A percentile compares a stretch with the other conserved stretches of the same genome.
phyloP scores from a whole-genome alignment of 768 basidiomycete species.

The Leccinum boreale region DNA sequence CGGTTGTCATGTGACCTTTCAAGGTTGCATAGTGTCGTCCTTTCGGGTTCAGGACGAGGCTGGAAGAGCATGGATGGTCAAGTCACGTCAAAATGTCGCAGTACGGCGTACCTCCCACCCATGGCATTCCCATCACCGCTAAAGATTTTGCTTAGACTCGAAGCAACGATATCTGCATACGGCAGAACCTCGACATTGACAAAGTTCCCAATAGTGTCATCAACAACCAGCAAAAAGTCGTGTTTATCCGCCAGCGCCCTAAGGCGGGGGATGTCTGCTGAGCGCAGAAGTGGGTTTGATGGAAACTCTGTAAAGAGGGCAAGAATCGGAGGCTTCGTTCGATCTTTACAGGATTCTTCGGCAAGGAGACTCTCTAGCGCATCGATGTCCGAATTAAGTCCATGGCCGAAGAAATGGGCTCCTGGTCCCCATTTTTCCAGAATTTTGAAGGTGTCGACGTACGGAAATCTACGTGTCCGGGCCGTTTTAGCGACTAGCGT shows the following conservation, averaged over 20 bases:
- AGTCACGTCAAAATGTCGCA: not conserved
- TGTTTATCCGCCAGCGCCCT: conserved; percentile 82
- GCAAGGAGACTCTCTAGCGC: conserved; percentile 63
- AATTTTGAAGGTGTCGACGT: conserved; percentile 92
- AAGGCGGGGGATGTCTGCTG: conserved; percentile 71
- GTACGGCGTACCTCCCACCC: conserved; percentile 81
- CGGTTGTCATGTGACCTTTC: conserved; percentile 51
- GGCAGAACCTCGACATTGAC: conserved; percentile 88
- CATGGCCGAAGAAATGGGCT: conserved; percentile 82
- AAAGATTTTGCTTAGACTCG: conserved; percentile 92
- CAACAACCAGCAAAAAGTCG: conserved; percentile 83
- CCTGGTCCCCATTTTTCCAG: conserved; percentile 97
- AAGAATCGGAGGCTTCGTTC: conserved; percentile 56
- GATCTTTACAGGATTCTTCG: conserved; percentile 36
- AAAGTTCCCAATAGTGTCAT: conserved; percentile 94
- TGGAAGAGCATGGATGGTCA: conserved; percentile 30
- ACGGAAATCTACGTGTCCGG: conserved; percentile 68
- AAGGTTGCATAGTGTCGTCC: conserved; percentile 65
- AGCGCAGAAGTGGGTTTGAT: conserved; percentile 90
- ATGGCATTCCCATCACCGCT: conserved; percentile 94
- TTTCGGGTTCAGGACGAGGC: conserved; percentile 84
- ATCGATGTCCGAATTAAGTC: conserved; percentile 72
- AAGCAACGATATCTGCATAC: conserved; percentile 85
- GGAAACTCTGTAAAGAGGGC: conserved; percentile 93
- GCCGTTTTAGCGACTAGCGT: not conserved